These are phyloP conservation scores for Cryptococcus sp. DNA, from an alignment of 1,284 basidiomycete genomes.

Conservation along the genomic window DNA sequence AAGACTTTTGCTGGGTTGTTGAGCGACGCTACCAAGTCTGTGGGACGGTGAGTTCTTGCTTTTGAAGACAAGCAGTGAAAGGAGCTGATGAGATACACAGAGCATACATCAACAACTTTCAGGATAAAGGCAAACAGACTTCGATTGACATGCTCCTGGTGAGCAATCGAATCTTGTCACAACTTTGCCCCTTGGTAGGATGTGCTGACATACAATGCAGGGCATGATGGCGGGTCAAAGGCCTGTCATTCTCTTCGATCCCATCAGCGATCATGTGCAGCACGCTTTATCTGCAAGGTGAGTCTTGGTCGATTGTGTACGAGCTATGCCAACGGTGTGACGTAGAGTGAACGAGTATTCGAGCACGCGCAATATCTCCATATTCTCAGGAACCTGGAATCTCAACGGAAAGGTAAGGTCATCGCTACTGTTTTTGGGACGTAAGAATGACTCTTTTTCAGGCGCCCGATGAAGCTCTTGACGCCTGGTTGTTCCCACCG, in stretches of 20 bases:
- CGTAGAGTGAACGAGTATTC: slow-evolving; percentile 82
- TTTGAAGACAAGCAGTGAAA: neutral
- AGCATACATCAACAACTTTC: slow-evolving; percentile 98
- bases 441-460: slow-evolving; percentile 37
- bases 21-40: slow-evolving; percentile 95
- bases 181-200: neutral
- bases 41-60: slow-evolving; percentile 52
- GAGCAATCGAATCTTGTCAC: slow-evolving; percentile 28
- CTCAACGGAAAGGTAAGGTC: slow-evolving; percentile 78
- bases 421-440: neutral
- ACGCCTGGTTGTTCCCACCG: slow-evolving; percentile 88
- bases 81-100: slow-evolving; percentile 56
- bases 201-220: slow-evolving; percentile 53
- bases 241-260: slow-evolving; percentile 90
- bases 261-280: slow-evolving; percentile 84
- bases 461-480: slow-evolving; percentile 76
- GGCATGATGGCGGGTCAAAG: slow-evolving; percentile 87
- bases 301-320: slow-evolving; percentile 6
- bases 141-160: slow-evolving; percentile 96
- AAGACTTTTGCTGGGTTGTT: slow-evolving; percentile 87
- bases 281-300: slow-evolving; percentile 68
- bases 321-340: slow-evolving; percentile 1
- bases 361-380: slow-evolving; percentile 66
- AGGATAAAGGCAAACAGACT: slow-evolving; percentile 90
- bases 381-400: slow-evolving; percentile 95